These are phyloP conservation scores for Coemansia sp. DNA, from an alignment of 192 early-diverging fungal genomes.

Conservation along the genomic window DNA sequence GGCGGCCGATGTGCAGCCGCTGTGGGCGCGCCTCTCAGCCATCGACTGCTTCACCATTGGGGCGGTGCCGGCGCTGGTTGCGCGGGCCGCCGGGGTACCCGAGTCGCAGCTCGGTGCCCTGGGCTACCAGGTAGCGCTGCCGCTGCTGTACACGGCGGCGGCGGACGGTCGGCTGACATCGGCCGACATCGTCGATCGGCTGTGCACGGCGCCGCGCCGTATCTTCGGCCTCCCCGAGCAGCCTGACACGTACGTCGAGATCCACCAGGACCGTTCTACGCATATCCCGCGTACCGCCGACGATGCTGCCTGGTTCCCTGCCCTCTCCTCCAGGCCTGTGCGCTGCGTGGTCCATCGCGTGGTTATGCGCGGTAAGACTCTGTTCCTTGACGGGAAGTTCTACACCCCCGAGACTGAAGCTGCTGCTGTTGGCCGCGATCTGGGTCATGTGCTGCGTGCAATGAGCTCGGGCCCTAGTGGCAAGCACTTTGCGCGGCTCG, in stretches of 20 bases:
- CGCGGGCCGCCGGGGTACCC: conserved; percentile 16
- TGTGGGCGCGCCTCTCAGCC: conserved; percentile 77
- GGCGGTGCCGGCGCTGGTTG: conserved; percentile 62
- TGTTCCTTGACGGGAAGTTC: conserved; percentile 81
- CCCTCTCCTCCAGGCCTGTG: conserved; percentile 59
- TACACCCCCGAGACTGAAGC: conserved; percentile 35
- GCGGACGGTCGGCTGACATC: conserved; percentile 74
- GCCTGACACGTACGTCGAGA: conserved; percentile 91
- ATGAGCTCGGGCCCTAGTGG: conserved; percentile 50
- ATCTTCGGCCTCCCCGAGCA: conserved; percentile 95
- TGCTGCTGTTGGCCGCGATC: conserved; percentile 50
- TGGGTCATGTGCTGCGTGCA: conserved; percentile 41
- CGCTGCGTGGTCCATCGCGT: conserved; percentile 84
- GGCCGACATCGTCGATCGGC: conserved; percentile 70
- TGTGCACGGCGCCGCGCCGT: conserved; percentile 82
- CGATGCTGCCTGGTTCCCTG: conserved; percentile 47
- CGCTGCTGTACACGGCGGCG: conserved; percentile 82
- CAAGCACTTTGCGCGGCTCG: conserved; percentile 34
- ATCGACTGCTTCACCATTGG: conserved; percentile 95
- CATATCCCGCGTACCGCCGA: conserved; percentile 40
- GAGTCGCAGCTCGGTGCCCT: conserved; percentile 24
- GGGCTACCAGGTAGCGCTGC: conserved; percentile 46
- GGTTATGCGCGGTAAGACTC: conserved; percentile 80
- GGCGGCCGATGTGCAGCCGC: conserved; percentile 56
- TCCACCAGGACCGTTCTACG: conserved; percentile 79